Conservation (phyloP, 768 basidiomycete species). For the Coprinopsis cinerea region DNA sequence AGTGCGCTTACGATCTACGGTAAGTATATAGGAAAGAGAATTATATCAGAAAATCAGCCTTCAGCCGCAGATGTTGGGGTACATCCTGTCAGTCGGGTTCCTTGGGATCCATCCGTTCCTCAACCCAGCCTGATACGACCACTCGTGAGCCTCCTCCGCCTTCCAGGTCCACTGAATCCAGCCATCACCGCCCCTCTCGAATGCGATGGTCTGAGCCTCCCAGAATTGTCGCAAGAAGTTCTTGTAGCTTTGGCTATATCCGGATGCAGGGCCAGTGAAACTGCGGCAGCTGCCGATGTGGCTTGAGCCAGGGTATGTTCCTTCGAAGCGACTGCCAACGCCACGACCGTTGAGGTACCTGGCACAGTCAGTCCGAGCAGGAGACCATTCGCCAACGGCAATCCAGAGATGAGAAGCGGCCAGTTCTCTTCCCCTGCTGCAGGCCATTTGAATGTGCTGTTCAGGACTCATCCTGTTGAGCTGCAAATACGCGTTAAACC, state of each 20-base stretch:
- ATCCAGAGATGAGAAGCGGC: conserved; percentile 63
- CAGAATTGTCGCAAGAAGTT: conserved; percentile 74
- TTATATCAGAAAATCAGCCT: no score
- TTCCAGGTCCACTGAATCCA: conserved; percentile 89
- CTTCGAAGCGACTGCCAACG: conserved; percentile 58
- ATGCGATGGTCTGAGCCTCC: conserved; percentile 79
- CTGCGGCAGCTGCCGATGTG: conserved; percentile 69
- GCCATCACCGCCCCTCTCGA: conserved; percentile 54
- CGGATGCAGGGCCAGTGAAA: conserved; percentile 65
- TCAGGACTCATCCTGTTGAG: conserved; percentile 39
- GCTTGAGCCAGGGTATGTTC: conserved; percentile 56
- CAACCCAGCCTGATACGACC: conserved; percentile 83
- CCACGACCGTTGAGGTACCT: conserved; percentile 84
- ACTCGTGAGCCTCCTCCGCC: conserved; percentile 77
- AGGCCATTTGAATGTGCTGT: conserved; percentile 60
- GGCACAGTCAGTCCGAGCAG: conserved; percentile 72
- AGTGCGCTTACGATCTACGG: no score
- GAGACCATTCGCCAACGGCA: conserved; percentile 85
- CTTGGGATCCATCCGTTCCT: conserved; percentile 80
- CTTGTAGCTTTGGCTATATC: conserved; percentile 76
- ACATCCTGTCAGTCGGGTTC: conserved; percentile 40
- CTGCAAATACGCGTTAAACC: conserved; percentile 20
- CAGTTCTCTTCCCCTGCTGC: conserved; percentile 39
- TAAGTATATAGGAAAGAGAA: no score
- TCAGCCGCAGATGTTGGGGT: conserved; percentile 59